Evolutionary conservation across 768 basidiomycete genomes (phyloP).

Genomic region (Hygrocybe coccinea): DNA sequence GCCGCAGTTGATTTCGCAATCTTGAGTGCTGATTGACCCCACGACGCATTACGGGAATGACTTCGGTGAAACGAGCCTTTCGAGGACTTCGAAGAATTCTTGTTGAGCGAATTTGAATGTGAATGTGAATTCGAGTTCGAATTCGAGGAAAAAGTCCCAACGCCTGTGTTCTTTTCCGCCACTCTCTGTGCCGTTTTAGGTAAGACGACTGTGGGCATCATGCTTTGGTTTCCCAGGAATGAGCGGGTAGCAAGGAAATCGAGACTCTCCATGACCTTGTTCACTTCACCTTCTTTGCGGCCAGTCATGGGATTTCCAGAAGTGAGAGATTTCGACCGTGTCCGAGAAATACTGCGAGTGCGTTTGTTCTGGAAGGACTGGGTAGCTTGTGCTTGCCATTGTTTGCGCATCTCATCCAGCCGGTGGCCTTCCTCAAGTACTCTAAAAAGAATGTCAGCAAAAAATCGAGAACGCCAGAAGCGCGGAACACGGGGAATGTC

Average conservation of each 20-base stretch:
- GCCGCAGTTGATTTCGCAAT: conserved; percentile 33
- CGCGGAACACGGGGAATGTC: conserved; percentile 4
- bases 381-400: conserved; percentile 62
- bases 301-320: not conserved
- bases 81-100: conserved; percentile 31
- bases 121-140: conserved; percentile 31
- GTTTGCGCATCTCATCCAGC: conserved; percentile 57
- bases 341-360: conserved; percentile 57
- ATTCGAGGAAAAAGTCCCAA: not conserved
- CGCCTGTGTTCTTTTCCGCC: not conserved
- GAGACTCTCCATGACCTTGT: conserved; percentile 32
- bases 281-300: conserved; percentile 20
- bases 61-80: conserved; percentile 27
- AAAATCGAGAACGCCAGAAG: not conserved
- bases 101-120: conserved; percentile 35
- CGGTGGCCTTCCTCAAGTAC: conserved; percentile 62
- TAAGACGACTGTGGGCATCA: conserved; percentile 39
- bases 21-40: conserved; percentile 40
- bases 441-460: conserved; percentile 23
- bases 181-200: conserved; percentile 10
- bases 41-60: conserved; percentile 43
- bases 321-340: conserved; percentile 56
- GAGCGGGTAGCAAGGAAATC: conserved; percentile 65
- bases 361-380: conserved; percentile 62
- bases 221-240: conserved; percentile 58